Evolutionary conservation across 768 basidiomycete genomes (phyloP), one percentile per base, ranked within the genome.

Genomic region (Pleurotus tuber-regium): DNA sequence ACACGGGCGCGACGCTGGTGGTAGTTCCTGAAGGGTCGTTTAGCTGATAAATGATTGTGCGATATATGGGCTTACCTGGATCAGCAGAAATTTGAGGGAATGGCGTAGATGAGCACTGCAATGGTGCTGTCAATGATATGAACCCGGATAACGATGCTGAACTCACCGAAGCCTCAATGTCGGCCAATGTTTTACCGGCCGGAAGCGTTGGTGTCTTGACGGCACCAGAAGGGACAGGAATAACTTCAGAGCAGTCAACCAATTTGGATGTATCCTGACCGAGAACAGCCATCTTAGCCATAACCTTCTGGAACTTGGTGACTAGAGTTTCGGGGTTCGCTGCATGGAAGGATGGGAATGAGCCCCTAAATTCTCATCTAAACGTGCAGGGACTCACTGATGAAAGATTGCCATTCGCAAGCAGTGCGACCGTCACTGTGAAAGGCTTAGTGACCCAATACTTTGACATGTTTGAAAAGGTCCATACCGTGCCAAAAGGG

Each of bases 401-500:
- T 60, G 56, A 67, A 66, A 2, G 63, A 61, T 52, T 75, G 73
- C 73, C 73, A 75, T 49, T 61, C 54, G 60, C 73, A 74, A 4
- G 73, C 69, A 18, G 73, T 74, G 19, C 47, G 36, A 2, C 24
- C 9, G 35, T 53, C 49, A 30, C 65, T 64, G 36, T 25, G 14
- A 29, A 42, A 28, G n/a, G n/a, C 10, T 4, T n/a, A 2, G 14
- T 48, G 16, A 18, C 10, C 40, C 11, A 11, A 18, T 4, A 12
- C 14, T 3, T 28, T n/a, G 4, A 9, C 29, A n/a, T 9, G 6
- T 6, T 39, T 28, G 16, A 9, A 24, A 23, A 41, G 25, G 16
- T 12, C 59, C 63, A 52, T 62, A 59, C 16, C 63, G 59, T 7
- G 64, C 64, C n/a, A 68, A 18, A 6, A 38, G 54, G 12, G 43